A percentile compares a stretch with the other conserved stretches of the same genome.
These are phyloP conservation scores for Penicillium dipodomyicola DNA, from an alignment of 495 filamentous ascomycete species.

Conservation along the genomic window DNA sequence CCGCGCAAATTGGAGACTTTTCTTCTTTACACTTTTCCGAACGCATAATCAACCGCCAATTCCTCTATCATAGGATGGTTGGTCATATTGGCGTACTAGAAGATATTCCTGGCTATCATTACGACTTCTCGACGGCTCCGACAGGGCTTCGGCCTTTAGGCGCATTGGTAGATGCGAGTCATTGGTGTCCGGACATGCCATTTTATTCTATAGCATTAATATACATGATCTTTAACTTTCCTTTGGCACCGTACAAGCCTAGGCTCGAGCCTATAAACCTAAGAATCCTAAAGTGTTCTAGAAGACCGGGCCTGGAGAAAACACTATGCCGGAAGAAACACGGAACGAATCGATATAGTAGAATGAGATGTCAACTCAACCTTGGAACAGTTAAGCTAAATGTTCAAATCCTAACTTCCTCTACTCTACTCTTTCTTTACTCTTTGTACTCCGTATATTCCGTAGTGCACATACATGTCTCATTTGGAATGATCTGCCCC, in stretches of 20 bases:
- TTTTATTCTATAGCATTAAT: background rate
- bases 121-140: slow-evolving; percentile 36
- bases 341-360: background rate
- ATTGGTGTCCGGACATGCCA: slow-evolving; percentile 42
- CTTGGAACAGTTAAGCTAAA: background rate
- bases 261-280: background rate
- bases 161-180: slow-evolving; percentile 43
- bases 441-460: too few species aligned
- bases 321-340: background rate
- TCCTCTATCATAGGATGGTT: slow-evolving; percentile 46
- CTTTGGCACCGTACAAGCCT: background rate
- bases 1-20: slow-evolving; percentile 16
- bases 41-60: slow-evolving; percentile 58
- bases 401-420: background rate
- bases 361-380: background rate
- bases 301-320: background rate
- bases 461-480: background rate
- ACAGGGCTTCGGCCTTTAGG: slow-evolving; percentile 23
- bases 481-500: slow-evolving; percentile 8
- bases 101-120: slow-evolving; percentile 28
- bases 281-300: background rate
- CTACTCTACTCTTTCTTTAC: background rate
- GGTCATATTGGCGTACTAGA: slow-evolving; percentile 58
- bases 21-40: slow-evolving; percentile 47
- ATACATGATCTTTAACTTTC: background rate